Conservation (phyloP, 306 rosid species). For the Dryas drummondii region DNA sequence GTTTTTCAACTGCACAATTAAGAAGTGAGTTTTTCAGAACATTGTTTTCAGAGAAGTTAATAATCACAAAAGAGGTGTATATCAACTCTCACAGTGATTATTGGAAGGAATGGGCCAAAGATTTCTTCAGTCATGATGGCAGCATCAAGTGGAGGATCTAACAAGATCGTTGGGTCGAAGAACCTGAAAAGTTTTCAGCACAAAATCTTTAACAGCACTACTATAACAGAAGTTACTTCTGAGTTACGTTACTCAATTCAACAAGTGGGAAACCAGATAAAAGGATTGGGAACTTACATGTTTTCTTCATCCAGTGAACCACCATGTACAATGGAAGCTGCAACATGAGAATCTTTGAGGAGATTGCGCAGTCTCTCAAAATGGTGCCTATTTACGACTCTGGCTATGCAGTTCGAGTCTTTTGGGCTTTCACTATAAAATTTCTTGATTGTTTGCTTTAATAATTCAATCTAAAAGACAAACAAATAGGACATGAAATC, state of each 20-base stretch:
- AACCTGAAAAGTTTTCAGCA: constrained; percentile 47
- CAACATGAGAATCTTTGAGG: constrained; percentile 67
- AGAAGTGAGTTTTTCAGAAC: background rate
- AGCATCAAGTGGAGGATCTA: constrained; percentile 80
- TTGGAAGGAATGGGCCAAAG: constrained; percentile 86
- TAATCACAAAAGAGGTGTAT: background rate
- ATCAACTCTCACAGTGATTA: constrained; percentile 70
- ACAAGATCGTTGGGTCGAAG: constrained; percentile 82
- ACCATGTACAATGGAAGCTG: constrained; percentile 70
- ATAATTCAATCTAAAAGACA: constrained; percentile 51
- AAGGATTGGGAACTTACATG: constrained; percentile 42
- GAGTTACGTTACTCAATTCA: background rate
- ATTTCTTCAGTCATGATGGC: constrained; percentile 82
- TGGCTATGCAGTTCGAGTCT: constrained; percentile 50
- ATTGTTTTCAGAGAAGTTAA: background rate
- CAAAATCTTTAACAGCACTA: background rate
- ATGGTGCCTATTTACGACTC: constrained; percentile 59
- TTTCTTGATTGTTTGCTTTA: constrained; percentile 48
- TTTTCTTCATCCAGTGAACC: constrained; percentile 65
- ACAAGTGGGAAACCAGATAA: background rate
- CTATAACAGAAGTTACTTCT: background rate
- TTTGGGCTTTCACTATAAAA: constrained; percentile 61
- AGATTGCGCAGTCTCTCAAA: constrained; percentile 61
- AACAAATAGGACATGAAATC: constrained; percentile 12
- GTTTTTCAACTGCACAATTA: constrained; percentile 51